Base-by-base conservation (phyloP, 208 protist species). In the Leishmania gerbilli region DNA sequence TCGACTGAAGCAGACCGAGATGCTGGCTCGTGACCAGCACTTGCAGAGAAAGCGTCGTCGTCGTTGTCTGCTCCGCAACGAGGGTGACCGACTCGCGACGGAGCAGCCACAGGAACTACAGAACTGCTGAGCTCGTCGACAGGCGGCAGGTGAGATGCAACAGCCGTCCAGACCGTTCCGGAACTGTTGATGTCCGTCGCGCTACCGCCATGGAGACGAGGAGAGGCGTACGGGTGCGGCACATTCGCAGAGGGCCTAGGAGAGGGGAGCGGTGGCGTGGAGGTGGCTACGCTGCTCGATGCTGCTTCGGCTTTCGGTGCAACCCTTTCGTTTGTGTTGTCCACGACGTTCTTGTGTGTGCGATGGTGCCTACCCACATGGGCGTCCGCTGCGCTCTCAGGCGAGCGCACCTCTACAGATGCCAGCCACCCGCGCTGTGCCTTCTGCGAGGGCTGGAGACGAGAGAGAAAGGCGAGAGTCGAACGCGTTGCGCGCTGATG, bases 401-500 rank as follows among this genome's bases (percentile, higher is more conserved):
- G 17, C 24, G 45, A 55, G 45, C 21, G 42, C 6, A 19, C 27
- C 27, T 37, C 58, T n/a, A 42, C 51, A 19, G 72, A 34, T 62
- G 24, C 21, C 53, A 19, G 24, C 15, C 15, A 27, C 31, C 53
- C 34, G 51, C 49, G 72, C 27, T 42, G 72, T 42, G 49, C 51
- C 53, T 1, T 34, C 31, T 58, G 47, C 9, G 15, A 34, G 47
- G 76, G 42, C 76, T 49, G 60, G 24, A 77, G 79, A 13, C 79
- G 79, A 17, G 71, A 11, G 21, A 82, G 79, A 58, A 82, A 77
- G n/a, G 49, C 15, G 8, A 82, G 71, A 11, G 79, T 82, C 34
- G 79, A 62, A 49, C 79, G 79, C 31, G 79, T 82, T 15, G 71
- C 58, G 13, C 56, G 72, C 37, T 53, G 53, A 55, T 82, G 56